Evolutionary conservation across 2,329 filamentous ascomycete genomes (phyloP).

Genomic region (Hymenotorrendiella dingleyae): DNA sequence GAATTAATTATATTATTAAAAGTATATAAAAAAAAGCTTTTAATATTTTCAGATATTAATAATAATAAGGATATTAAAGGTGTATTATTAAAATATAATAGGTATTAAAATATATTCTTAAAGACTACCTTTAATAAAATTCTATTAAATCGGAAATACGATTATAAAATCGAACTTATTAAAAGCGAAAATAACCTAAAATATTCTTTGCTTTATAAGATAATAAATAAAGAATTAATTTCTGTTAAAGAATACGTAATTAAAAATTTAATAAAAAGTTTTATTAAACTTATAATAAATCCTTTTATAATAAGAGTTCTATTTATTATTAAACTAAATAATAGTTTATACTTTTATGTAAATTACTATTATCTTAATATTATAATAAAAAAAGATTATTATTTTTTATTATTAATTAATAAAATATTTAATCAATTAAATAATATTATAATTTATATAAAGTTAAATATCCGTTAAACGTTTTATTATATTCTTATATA

Average conservation of each 20-base stretch:
- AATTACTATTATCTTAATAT: background rate
- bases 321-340: conserved; percentile 5
- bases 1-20: no score
- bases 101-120: background rate
- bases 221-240: background rate
- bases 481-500: conserved; percentile 3
- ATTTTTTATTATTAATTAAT: no score
- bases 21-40: no score
- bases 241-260: background rate
- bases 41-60: no score
- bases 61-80: no score
- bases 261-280: background rate
- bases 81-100: no score
- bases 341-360: background rate
- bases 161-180: conserved; percentile 1
- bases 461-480: conserved; percentile 3
- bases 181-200: background rate
- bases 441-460: background rate
- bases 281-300: no score
- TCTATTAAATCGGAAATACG: background rate
- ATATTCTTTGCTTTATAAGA: background rate
- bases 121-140: background rate
- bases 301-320: background rate
- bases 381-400: no score
- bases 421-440: background rate